Percentiles rank a stretch among this genome's conserved stretches.
Evolutionary conservation across 2,329 filamentous ascomycete genomes (phyloP).

Genomic region (Dendryphion nanum): DNA sequence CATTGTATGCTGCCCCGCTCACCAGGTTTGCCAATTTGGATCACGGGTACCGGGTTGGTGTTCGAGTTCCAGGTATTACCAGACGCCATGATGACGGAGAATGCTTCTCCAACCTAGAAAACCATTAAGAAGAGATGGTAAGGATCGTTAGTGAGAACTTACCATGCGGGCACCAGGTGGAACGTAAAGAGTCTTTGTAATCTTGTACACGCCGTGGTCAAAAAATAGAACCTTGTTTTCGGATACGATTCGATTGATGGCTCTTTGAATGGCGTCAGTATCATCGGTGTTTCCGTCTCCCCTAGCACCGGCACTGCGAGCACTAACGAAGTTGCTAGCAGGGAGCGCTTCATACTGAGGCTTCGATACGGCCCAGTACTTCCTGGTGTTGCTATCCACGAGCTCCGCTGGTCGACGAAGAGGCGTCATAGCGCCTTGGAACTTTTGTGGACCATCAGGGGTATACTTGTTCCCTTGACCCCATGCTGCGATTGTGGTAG

Average conservation of each 20-base stretch:
- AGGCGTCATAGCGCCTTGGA: slow-evolving; percentile 48
- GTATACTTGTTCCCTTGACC: slow-evolving; percentile 37
- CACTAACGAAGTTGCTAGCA: slow-evolving; percentile 61
- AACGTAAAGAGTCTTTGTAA: slow-evolving; percentile 57
- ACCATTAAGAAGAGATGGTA: no score
- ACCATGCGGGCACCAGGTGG: slow-evolving; percentile 74
- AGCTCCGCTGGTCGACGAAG: slow-evolving; percentile 49
- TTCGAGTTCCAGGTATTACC: slow-evolving; percentile 55
- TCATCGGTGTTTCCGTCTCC: slow-evolving; percentile 82
- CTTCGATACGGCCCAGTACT: slow-evolving; percentile 54
- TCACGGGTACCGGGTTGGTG: slow-evolving; percentile 59
- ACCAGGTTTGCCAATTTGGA: slow-evolving; percentile 65
- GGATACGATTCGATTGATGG: slow-evolving; percentile 63
- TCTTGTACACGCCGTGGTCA: slow-evolving; percentile 58
- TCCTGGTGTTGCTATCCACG: slow-evolving; percentile 41
- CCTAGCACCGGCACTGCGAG: slow-evolving; percentile 56
- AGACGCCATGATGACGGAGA: slow-evolving; percentile 79
- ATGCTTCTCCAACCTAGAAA: slow-evolving; percentile 84
- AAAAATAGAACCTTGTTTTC: slow-evolving; percentile 58
- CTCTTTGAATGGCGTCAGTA: slow-evolving; percentile 72
- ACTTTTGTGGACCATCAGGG: slow-evolving; percentile 44
- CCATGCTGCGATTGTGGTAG: slow-evolving; percentile 34
- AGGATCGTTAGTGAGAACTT: no score
- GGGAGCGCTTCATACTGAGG: slow-evolving; percentile 51
- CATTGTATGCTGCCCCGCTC: slow-evolving; percentile 68